Evolutionary conservation across 2,329 filamentous ascomycete genomes (phyloP), one percentile per base, ranked within the genome.

Genomic region (Diaporthe vaccinii): DNA sequence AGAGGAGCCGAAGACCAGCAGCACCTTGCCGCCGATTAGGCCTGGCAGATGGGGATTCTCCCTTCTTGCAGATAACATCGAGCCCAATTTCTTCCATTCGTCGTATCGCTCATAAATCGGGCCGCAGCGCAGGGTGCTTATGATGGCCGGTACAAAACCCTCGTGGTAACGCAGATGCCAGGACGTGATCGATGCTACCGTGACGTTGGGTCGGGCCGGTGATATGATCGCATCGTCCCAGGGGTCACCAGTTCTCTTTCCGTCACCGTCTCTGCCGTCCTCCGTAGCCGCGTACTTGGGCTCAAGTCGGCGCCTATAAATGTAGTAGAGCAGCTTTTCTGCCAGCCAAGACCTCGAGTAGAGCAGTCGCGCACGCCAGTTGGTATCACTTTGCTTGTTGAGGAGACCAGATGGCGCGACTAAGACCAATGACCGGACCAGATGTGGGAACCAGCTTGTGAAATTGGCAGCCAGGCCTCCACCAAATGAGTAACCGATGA

Each of bases 401-500:
- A 55, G 90, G 59, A 98, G 87, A 0, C 96, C 96, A 0, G 92
- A 89, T 0, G 96, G 95, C 0, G 95, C 95, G 57, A 98, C 89
- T 8, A 98, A 89, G 15, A 97, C 87, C 31, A 98, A 86, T 14
- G 89, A 90, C 17, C 89, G 88, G 20, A 98, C 88, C 74, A 96
- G 86, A 65, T 90, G 82, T 0, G 94, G 93, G 81, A 96, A 95
- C 75, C 92, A 89, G 14, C 90, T 90, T 9, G 94, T 91, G 81
- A 97, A 96, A 76, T 92, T 90, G 8, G 92, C 91, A 6, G 92
- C 91, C 73, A 98, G 92, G 71, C 93, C 94, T 62, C 95, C 95
- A 74, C 95, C 95, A 0, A 98, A 89, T 0, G 93, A 96, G 84
- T 97, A 98, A 15, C 95, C 95, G 17, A 96, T 85, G 28, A 98